A percentile compares a stretch with the other conserved stretches of the same genome.
Conservation (phyloP, 1,139 yeast species). For the Spencermartinsiella ligniputridi region DNA sequence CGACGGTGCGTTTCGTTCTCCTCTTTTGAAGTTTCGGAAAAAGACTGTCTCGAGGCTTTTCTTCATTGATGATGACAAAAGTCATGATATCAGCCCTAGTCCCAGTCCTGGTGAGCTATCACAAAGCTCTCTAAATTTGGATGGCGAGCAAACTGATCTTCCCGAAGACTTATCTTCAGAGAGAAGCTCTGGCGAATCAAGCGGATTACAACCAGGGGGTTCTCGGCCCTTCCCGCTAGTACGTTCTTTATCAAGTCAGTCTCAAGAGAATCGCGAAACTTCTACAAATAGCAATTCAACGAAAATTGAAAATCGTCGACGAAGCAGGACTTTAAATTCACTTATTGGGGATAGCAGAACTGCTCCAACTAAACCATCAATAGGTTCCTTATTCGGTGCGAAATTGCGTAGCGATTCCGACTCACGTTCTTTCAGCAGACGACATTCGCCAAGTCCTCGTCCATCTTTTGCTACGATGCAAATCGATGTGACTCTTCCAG, state of each 20-base stretch:
- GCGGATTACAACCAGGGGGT: background rate
- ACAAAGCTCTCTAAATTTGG: background rate
- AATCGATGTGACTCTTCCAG: background rate
- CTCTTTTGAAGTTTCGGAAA: constrained; percentile 5
- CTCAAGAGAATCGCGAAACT: constrained; percentile 9
- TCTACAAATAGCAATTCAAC: background rate
- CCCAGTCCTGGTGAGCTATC: background rate
- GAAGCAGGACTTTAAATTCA: constrained; percentile 23
- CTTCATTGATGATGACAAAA: constrained; percentile 6
- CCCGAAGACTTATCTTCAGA: background rate
- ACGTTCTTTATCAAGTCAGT: constrained; percentile 15
- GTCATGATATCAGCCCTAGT: background rate
- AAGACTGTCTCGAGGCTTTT: constrained; percentile 13
- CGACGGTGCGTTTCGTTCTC: background rate
- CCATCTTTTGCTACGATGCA: constrained; percentile 11
- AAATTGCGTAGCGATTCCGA: constrained; percentile 16
- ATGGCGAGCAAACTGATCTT: background rate
- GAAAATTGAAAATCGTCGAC: constrained; percentile 15
- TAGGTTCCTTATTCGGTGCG: constrained; percentile 18
- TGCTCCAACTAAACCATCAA: constrained; percentile 16
- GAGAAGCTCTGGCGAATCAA: background rate
- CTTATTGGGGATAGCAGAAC: constrained; percentile 11
- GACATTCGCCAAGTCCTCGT: constrained; percentile 17
- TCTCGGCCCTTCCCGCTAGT: constrained; percentile 13
- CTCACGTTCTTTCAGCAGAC: constrained; percentile 5